Percentiles rank a stretch among this genome's conserved stretches.
phyloP scores from a whole-genome alignment of 768 basidiomycete species.

The Suillus americanus region DNA sequence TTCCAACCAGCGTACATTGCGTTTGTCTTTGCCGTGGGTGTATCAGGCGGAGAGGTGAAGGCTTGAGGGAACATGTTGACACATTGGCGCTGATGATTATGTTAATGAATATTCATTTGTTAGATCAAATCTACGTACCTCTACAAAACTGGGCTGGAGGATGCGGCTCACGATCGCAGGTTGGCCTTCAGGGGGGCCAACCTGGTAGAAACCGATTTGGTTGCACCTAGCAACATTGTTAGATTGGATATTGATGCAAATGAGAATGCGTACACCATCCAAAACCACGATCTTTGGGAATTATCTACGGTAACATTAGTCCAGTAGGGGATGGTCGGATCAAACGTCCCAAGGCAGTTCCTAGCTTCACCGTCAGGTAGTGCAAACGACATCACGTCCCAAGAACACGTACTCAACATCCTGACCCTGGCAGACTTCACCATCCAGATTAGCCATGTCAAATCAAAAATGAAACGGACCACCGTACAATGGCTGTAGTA shows the following conservation, averaged over 20 bases:
- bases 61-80: slow-evolving; percentile 62
- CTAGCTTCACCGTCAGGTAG: slow-evolving; percentile 37
- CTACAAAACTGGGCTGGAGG: slow-evolving; percentile 27
- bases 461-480: neutral
- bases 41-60: slow-evolving; percentile 47
- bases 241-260: neutral
- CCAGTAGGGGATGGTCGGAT: slow-evolving; percentile 40
- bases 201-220: slow-evolving; percentile 56
- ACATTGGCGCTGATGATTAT: slow-evolving; percentile 57
- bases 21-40: slow-evolving; percentile 46
- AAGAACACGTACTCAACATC: slow-evolving; percentile 46
- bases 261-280: slow-evolving; percentile 56
- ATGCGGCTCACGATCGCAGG: slow-evolving; percentile 36
- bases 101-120: neutral
- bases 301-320: slow-evolving; percentile 59
- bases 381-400: neutral
- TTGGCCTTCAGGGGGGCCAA: slow-evolving; percentile 36
- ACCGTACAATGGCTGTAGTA: slow-evolving; percentile 48
- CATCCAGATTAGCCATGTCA: slow-evolving; percentile 1
- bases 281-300: slow-evolving; percentile 64
- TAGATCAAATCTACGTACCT: slow-evolving; percentile 17
- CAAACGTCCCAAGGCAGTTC: slow-evolving; percentile 42
- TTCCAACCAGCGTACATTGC: slow-evolving; percentile 60
- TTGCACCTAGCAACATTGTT: slow-evolving; percentile 51
- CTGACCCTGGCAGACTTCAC: slow-evolving; percentile 49